Conservation (phyloP, 2,329 filamentous ascomycete species). For the Penicillium sp. region DNA sequence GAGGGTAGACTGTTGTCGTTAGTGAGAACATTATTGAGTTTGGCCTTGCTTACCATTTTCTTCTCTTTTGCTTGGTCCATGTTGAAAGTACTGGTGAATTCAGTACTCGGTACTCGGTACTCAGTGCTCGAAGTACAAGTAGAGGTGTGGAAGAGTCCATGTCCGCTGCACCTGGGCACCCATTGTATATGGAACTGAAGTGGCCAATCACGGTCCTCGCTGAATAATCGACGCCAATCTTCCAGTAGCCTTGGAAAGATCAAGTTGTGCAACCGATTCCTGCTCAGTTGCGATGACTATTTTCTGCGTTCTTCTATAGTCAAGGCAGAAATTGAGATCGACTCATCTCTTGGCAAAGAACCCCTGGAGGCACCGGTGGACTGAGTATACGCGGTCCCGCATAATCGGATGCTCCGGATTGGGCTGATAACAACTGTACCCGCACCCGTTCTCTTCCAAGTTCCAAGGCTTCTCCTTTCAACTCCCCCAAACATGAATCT, state of each 20-base stretch:
- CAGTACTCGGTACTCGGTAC: too few relatives aligned
- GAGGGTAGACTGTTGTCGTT: constrained; percentile 21
- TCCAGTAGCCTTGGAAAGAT: too few relatives aligned
- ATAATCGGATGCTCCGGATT: constrained; percentile 27
- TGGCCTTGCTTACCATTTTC: constrained; percentile 15
- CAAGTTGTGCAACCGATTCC: too few relatives aligned
- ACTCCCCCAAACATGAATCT: constrained; percentile 17
- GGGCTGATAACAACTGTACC: constrained; percentile 8
- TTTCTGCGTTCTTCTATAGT: background rate
- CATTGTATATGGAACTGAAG: background rate
- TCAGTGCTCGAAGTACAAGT: too few relatives aligned
- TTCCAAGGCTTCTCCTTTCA: background rate
- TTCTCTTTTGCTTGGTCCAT: constrained; percentile 7
- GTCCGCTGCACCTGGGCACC: background rate
- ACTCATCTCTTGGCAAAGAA: background rate
- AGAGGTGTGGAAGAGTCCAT: background rate
- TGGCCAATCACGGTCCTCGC: constrained; percentile 18
- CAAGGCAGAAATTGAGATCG: background rate
- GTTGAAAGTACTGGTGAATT: background rate
- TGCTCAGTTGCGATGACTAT: too few relatives aligned
- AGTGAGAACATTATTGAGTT: background rate
- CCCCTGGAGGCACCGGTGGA: background rate
- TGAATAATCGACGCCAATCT: constrained; percentile 16
- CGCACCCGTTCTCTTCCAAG: constrained; percentile 11
- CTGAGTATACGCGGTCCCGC: background rate